Evolutionary conservation across 805 yeast genomes (phyloP), one percentile per base, ranked within the genome.

Genomic region (Martiniozyma abietophila): DNA sequence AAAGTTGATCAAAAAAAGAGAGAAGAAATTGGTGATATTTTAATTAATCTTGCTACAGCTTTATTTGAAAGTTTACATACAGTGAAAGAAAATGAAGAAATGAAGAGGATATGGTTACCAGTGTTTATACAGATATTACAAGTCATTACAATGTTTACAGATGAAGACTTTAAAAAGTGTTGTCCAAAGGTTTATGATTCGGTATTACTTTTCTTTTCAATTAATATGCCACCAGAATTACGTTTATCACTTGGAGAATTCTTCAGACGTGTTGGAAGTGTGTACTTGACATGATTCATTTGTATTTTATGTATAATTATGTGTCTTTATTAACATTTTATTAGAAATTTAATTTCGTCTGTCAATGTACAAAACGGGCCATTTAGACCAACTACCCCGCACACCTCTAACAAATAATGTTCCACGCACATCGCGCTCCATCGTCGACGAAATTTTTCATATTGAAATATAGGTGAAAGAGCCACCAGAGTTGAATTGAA

Each of bases 91-190:
- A 64, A 74, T 5, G 89, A 82, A 55, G 85, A 79, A 48, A 75
- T 72, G 33, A 72, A 94, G 49, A 83, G 83, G 12, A 78, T 94
- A 4, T 80, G 96, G 94, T 69, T 81, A 48, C 96, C 97, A 0
- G 96, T 92, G 14, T 85, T 89, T 25, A 80, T 83, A 22, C 95
- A 82, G 53, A 80, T 92, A 17, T 62, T 80, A 43, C 86, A 81
- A 53, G 96, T 95, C 3, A 80, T 78, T 49, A 72, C 74, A 30
- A 82, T 77, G 49, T 68, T 92, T 44, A 82, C 80, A 46, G 82
- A 76, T 32, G 71, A 61, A 1, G 94, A 85, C 54, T 85, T 84
- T 53, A 53, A 53, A 23, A 54, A 55, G 34, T 65, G 72, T 48
- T 68, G 81, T 46, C 75, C 84, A 0, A 63, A 54, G 14, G 69